Evolutionary conservation across 139 green algal species (phyloP), one percentile per base, ranked within the genome.

Genomic region (Astrephomene gubernaculifera): DNA sequence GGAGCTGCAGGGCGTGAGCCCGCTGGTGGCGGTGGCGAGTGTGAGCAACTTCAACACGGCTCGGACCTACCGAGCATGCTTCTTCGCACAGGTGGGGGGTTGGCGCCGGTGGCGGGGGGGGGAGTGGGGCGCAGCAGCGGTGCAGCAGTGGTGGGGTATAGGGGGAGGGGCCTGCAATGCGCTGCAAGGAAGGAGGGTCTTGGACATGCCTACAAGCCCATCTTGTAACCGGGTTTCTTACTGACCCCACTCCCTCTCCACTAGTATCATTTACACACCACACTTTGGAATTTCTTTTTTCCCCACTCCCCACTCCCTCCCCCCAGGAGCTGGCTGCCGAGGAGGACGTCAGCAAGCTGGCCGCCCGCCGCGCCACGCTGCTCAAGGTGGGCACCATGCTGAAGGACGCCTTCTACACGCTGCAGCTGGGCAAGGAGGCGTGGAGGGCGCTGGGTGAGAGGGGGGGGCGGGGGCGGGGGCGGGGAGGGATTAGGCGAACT

Each of bases 361-460:
- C 75, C 14, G 25, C 41, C 36, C 39, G 57, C 24, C 25, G 41
- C 4, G 36, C 57, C 4, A 38, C 38, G 2, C 57, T 82, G 25
- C 41, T 33, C n/a, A 39, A n/a, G 39, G 57, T 25, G 4, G 75
- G 27, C 38, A 60, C 6, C 8, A 33, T 60, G 57, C 10, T 71
- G 25, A 33, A 39, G 19, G 75, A 82, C 57, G 75, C 75, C 17
- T 82, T 82, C 75, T 82, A 82, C 75, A 82, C 75, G 24, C 57
- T 82, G 36, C 75, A 83, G 60, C 75, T 83, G 29, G 75, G 75
- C 2, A 2, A 4, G 1, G 76, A 83, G 0, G 60, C 75, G 4
- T 72, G 25, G 3, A 52, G 61, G 41, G 45, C 39, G 24, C 60
- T 73, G 21, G 73, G 73, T 81, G 53, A 69, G 73, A 2, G 52